phyloP scores from a whole-genome alignment of 2,329 filamentous ascomycete species.

The Phialophora expanda region DNA sequence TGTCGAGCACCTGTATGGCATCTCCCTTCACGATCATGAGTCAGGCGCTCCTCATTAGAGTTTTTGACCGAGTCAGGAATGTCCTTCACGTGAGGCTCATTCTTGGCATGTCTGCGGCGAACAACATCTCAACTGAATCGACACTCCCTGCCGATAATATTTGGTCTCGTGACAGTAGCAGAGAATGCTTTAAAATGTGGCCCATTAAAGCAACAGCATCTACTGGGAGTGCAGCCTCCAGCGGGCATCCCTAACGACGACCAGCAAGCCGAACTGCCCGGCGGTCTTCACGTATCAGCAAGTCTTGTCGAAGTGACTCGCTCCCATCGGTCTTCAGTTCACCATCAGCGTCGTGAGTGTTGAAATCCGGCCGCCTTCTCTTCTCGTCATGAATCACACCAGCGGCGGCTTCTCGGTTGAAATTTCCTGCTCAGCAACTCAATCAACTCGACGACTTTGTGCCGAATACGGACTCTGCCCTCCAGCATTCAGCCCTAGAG shows the following conservation, averaged over 20 bases:
- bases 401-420: background rate
- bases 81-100: background rate
- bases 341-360: background rate
- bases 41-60: background rate
- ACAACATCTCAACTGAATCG: background rate
- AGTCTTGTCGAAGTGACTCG: background rate
- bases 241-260: too few species aligned
- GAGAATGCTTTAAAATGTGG: background rate
- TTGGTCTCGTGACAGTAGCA: too few species aligned
- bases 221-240: background rate
- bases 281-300: background rate
- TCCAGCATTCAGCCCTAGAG: background rate
- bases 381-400: background rate
- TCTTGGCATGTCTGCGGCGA: background rate
- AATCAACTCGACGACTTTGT: background rate
- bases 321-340: too few species aligned
- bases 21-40: background rate
- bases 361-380: background rate
- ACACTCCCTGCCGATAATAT: background rate
- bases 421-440: background rate
- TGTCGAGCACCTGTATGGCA: too few species aligned
- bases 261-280: background rate
- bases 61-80: background rate
- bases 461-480: background rate
- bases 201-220: background rate